A percentile compares a stretch with the other conserved stretches of the same genome.
Conservation (phyloP, 208 protist species). For the Acanthamoeba triangularis region DNA sequence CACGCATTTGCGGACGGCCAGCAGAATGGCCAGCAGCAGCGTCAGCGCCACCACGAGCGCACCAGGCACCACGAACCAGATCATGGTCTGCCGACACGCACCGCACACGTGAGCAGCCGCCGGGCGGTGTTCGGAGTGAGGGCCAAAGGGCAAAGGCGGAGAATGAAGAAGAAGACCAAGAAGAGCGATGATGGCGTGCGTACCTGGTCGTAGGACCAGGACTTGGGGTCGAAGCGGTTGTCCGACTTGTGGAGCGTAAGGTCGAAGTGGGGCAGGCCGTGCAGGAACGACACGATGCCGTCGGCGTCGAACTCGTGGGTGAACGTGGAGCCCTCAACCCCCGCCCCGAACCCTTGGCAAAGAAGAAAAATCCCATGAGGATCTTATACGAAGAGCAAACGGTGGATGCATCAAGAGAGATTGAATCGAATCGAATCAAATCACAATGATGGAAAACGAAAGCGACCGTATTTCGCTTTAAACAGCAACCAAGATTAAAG, state of each 20-base stretch:
- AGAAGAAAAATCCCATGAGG: too few relatives aligned
- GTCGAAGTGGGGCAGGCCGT: neutral
- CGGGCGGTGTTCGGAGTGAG: too few relatives aligned
- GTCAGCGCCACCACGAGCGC: neutral
- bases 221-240: neutral
- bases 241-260: neutral
- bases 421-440: too few relatives aligned
- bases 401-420: too few relatives aligned
- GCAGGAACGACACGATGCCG: neutral
- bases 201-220: slow-evolving; percentile 4
- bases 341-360: too few relatives aligned
- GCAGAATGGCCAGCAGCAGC: neutral
- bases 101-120: too few relatives aligned
- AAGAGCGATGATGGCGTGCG: neutral
- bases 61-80: neutral
- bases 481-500: too few relatives aligned
- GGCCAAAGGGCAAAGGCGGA: neutral
- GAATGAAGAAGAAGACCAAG: neutral
- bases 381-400: too few relatives aligned
- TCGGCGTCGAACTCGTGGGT: neutral
- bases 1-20: neutral
- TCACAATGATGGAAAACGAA: too few relatives aligned
- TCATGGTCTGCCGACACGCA: neutral
- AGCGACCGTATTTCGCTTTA: too few relatives aligned
- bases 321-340: neutral